Evolutionary conservation across 352 stramenopile species (phyloP).

Genomic region (Lagenidium sp.): DNA sequence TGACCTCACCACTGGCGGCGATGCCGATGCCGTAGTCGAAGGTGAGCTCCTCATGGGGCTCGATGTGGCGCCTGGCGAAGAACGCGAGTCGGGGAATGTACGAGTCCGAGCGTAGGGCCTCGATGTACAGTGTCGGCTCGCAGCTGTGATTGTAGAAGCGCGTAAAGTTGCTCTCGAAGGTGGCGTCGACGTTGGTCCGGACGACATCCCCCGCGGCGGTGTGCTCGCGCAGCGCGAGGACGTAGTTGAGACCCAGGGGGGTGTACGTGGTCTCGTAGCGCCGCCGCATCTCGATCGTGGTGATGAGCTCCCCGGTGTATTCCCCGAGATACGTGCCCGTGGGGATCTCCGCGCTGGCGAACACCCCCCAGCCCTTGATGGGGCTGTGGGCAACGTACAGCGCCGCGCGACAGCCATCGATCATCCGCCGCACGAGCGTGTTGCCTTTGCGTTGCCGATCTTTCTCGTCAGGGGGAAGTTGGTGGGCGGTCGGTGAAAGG

Average conservation of each 20-base stretch:
- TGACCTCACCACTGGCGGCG: not conserved
- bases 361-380: constrained; percentile 38
- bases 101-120: constrained; percentile 41
- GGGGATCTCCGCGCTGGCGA: constrained; percentile 21
- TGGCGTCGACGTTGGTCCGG: constrained; percentile 58
- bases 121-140: constrained; percentile 33
- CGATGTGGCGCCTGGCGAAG: constrained; percentile 23
- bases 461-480: constrained; percentile 12
- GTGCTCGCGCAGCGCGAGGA: constrained; percentile 40
- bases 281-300: constrained; percentile 23
- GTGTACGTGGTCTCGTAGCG: constrained; percentile 28
- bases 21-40: constrained; percentile 43
- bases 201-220: constrained; percentile 11
- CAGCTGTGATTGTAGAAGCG: constrained; percentile 75
- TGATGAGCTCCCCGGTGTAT: constrained; percentile 58
- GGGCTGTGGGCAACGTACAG: constrained; percentile 18
- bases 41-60: constrained; percentile 33
- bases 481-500: too few relatives aligned
- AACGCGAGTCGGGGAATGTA: constrained; percentile 53
- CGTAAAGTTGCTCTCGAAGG: constrained; percentile 31
- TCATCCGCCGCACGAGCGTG: constrained; percentile 14
- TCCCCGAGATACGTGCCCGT: constrained; percentile 33
- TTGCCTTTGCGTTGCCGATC: constrained; percentile 10
- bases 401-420: constrained; percentile 16
- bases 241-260: constrained; percentile 27